A percentile compares a stretch with the other conserved stretches of the same genome.
phyloP scores from a whole-genome alignment of 352 stramenopile genomes.

The Aphanomyces euteiches region DNA sequence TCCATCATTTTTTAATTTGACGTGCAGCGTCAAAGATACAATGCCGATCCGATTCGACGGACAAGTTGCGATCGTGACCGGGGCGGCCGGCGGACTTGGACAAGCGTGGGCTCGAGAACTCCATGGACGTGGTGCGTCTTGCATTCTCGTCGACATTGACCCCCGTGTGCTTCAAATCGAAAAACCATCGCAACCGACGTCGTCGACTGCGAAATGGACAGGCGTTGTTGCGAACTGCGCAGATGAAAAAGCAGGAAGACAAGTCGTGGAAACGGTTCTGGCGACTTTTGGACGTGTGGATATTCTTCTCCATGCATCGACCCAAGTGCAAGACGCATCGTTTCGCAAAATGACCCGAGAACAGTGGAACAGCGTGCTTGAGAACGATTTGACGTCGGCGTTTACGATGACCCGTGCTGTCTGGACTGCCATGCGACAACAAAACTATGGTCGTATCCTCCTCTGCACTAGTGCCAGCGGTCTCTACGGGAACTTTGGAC shows the following conservation, averaged over 20 bases:
- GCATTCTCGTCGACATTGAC: conserved; percentile 21
- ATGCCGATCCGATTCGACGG: conserved; percentile 20
- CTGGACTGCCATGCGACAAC: conserved; percentile 63
- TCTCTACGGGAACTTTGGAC: conserved; percentile 74
- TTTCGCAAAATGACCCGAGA: conserved; percentile 70
- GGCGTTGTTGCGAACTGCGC: conserved; percentile 21
- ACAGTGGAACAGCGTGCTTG: conserved; percentile 42
- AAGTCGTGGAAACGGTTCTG: conserved; percentile 17
- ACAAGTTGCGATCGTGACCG: conserved; percentile 26
- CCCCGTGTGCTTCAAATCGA: conserved; percentile 1
- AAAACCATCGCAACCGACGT: neutral
- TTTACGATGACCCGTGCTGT: conserved; percentile 62
- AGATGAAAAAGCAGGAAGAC: conserved; percentile 10
- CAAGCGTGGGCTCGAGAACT: conserved; percentile 1
- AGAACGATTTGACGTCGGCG: conserved; percentile 23
- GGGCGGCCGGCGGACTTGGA: conserved; percentile 20
- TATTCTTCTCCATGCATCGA: conserved; percentile 35
- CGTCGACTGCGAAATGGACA: neutral
- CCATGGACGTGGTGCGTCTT: conserved; percentile 7
- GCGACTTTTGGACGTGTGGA: conserved; percentile 14
- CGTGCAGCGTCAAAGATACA: neutral
- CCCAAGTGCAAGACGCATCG: conserved; percentile 63
- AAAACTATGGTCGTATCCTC: conserved; percentile 70
- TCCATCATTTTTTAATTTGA: neutral
- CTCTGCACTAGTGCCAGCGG: conserved; percentile 63